Evolutionary conservation across 805 yeast species (phyloP).

Genomic region (Ogataea henricii): DNA sequence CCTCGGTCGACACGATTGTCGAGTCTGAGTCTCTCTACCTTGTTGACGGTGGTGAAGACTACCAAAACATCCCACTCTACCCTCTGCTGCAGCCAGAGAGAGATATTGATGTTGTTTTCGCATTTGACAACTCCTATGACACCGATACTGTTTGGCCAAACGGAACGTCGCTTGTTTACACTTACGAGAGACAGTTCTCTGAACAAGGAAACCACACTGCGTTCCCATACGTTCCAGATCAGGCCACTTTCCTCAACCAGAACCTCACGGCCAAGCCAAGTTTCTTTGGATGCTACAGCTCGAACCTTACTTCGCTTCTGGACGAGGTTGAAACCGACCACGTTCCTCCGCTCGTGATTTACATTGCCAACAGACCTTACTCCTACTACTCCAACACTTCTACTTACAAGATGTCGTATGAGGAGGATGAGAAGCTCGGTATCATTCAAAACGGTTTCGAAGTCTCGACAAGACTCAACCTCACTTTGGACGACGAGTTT

Average conservation of each 20-base stretch:
- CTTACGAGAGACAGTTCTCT: conserved; percentile 61
- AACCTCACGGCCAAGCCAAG: conserved; percentile 71
- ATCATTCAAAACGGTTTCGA: conserved; percentile 78
- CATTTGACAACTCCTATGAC: conserved; percentile 69
- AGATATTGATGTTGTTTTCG: conserved; percentile 62
- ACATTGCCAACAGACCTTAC: conserved; percentile 72
- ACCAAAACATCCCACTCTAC: conserved; percentile 67
- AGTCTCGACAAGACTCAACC: conserved; percentile 61
- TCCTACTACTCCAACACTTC: conserved; percentile 69
- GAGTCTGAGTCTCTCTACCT: conserved; percentile 48
- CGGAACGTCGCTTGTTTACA: conserved; percentile 58
- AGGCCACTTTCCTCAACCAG: conserved; percentile 53
- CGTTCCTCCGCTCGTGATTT: conserved; percentile 75
- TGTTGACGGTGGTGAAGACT: conserved; percentile 81
- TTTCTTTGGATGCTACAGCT: conserved; percentile 80
- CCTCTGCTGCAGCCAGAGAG: conserved; percentile 66
- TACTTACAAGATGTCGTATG: conserved; percentile 66
- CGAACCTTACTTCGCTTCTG: conserved; percentile 56
- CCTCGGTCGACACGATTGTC: conserved; percentile 40
- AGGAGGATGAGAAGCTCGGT: conserved; percentile 53
- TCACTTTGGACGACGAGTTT: conserved; percentile 70
- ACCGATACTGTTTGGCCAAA: conserved; percentile 63
- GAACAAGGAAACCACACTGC: conserved; percentile 56
- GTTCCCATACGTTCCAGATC: conserved; percentile 82
- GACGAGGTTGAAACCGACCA: conserved; percentile 38